Conservation (phyloP, 2,329 filamentous ascomycete genomes). For the Penicillium sp. region DNA sequence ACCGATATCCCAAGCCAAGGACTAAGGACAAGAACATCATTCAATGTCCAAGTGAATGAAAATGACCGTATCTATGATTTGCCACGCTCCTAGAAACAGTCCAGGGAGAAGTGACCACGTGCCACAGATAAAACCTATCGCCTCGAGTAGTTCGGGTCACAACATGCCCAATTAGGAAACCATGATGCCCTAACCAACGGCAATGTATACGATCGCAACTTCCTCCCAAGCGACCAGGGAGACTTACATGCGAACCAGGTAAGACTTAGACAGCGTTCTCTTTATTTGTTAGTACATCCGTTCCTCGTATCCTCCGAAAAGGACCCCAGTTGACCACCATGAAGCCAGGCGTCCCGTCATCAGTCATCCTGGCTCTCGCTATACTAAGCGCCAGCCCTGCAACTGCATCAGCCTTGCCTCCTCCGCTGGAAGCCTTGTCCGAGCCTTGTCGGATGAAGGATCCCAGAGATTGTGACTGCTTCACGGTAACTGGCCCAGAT, state of each 20-base stretch:
- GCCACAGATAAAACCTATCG: no score
- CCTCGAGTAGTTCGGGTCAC: not conserved
- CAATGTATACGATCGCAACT: constrained; percentile 12
- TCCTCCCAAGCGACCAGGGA: not conserved
- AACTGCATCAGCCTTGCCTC: not conserved
- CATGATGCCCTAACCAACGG: constrained; percentile 15
- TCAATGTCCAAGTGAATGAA: not conserved
- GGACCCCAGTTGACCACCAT: constrained; percentile 13
- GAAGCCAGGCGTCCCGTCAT: constrained; percentile 8
- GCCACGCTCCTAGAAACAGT: not conserved
- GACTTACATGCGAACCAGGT: not conserved
- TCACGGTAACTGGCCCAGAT: constrained; percentile 48
- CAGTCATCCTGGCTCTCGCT: constrained; percentile 8
- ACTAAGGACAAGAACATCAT: not conserved
- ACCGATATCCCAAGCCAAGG: no score
- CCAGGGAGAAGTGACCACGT: not conserved
- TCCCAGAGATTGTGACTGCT: constrained; percentile 50
- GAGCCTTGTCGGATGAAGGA: constrained; percentile 8
- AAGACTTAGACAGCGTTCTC: no score
- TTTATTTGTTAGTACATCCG: not conserved
- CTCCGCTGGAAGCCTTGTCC: constrained; percentile 6
- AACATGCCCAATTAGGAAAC: constrained; percentile 15
- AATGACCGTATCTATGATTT: not conserved
- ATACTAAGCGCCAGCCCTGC: constrained; percentile 10
- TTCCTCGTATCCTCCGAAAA: not conserved